Percentiles rank a stretch among this genome's conserved stretches.
Conservation (phyloP, 345 rosid species). For the Brassica nigra region DNA sequence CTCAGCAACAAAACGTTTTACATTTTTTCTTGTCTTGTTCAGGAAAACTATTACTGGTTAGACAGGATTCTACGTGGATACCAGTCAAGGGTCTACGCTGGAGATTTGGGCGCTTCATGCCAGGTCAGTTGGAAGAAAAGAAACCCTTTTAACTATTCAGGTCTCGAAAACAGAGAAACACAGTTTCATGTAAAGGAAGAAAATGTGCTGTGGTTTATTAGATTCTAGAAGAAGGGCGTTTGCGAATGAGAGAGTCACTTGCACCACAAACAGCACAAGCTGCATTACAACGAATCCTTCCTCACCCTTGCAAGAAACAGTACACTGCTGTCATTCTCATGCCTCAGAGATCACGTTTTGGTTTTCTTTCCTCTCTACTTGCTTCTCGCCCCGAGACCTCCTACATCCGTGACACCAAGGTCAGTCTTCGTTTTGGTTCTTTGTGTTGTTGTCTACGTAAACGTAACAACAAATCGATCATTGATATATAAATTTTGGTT, state of each 20-base stretch:
- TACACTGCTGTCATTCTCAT: constrained; percentile 78
- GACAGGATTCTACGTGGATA: constrained; percentile 71
- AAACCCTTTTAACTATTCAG: background rate
- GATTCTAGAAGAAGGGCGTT: constrained; percentile 80
- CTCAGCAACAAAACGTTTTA: constrained; percentile 4
- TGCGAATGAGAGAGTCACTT: constrained; percentile 50
- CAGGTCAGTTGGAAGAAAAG: constrained; percentile 48
- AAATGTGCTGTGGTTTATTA: constrained; percentile 33
- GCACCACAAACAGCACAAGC: constrained; percentile 55
- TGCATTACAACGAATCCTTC: constrained; percentile 69
- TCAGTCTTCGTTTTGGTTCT: constrained; percentile 36
- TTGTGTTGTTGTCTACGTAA: constrained; percentile 3
- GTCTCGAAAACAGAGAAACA: background rate
- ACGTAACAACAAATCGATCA: background rate
- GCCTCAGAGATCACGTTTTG: constrained; percentile 62
- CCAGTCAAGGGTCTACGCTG: constrained; percentile 79
- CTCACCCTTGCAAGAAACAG: constrained; percentile 75
- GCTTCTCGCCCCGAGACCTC: constrained; percentile 25
- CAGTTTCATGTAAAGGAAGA: background rate
- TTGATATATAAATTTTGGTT: constrained; percentile 7
- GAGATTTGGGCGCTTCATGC: constrained; percentile 54
- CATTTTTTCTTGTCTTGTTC: constrained; percentile 2
- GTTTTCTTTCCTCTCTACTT: constrained; percentile 51
- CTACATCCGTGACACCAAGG: constrained; percentile 61
- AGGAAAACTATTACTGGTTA: constrained; percentile 53